These are phyloP conservation scores for Backusella liffmaniae DNA, from an alignment of 192 early-diverging fungal genomes.

Conservation along the genomic window DNA sequence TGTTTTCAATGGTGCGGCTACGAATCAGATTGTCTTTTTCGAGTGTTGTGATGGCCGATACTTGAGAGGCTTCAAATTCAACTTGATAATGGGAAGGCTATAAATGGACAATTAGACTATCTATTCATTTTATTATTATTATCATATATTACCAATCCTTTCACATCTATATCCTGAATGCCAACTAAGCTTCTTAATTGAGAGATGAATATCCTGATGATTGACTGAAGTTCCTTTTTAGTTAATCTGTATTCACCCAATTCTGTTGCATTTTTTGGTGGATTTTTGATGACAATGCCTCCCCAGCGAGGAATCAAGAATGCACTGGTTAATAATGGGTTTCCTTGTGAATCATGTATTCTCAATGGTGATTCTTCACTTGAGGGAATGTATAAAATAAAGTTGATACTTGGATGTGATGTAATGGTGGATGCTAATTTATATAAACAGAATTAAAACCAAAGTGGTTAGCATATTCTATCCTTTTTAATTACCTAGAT, in stretches of 20 bases:
- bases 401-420: constrained; percentile 80
- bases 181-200: constrained; percentile 87
- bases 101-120: too few species aligned
- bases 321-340: constrained; percentile 62
- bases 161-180: constrained; percentile 52
- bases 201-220: constrained; percentile 78
- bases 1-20: constrained; percentile 66
- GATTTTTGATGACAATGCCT: constrained; percentile 78
- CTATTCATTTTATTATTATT: neutral
- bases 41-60: constrained; percentile 73
- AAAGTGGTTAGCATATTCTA: neutral
- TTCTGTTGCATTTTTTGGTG: constrained; percentile 29
- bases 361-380: constrained; percentile 64
- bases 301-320: constrained; percentile 97
- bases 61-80: constrained; percentile 1
- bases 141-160: neutral
- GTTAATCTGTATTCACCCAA: constrained; percentile 33
- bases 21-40: constrained; percentile 80
- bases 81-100: constrained; percentile 3
- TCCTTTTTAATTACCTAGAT: constrained; percentile 58
- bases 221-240: constrained; percentile 56
- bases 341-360: constrained; percentile 59
- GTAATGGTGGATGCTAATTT: constrained; percentile 79
- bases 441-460: too few species aligned
- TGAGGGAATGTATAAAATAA: constrained; percentile 86